Conservation (phyloP, 345 rosid species). For the Geranium rotundifolium region DNA sequence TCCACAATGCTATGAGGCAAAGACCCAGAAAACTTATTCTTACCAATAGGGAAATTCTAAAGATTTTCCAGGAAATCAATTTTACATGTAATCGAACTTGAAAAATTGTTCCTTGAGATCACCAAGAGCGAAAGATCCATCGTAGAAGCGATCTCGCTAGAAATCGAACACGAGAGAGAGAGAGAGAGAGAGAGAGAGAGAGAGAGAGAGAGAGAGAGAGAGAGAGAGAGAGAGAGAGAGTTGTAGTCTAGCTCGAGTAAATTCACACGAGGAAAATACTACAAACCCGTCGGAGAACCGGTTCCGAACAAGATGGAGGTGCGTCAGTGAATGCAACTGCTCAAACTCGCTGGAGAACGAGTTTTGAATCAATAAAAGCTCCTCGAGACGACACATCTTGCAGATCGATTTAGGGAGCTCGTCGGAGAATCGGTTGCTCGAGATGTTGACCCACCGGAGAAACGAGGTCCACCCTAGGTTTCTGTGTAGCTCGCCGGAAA, state of each 20-base stretch:
- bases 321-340: conserved; percentile 46
- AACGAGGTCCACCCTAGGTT: conserved; percentile 72
- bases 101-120: conserved; percentile 51
- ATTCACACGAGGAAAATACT: conserved; percentile 80
- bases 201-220: too few species aligned
- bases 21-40: conserved; percentile 49
- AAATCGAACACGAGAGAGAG: too few species aligned
- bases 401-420: conserved; percentile 56
- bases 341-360: conserved; percentile 48
- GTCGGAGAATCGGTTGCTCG: conserved; percentile 57
- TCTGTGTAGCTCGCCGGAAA: conserved; percentile 54
- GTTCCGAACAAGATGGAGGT: conserved; percentile 65
- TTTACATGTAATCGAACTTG: conserved; percentile 59
- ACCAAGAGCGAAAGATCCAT: conserved; percentile 51
- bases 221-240: too few species aligned
- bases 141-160: conserved; percentile 47
- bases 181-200: too few species aligned
- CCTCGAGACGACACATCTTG: conserved; percentile 55
- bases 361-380: conserved; percentile 55
- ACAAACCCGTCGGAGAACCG: conserved; percentile 65
- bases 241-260: conserved; percentile 46
- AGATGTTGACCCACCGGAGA: conserved; percentile 62
- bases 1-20: conserved; percentile 62
- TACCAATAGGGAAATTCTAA: conserved; percentile 40
- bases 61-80: conserved; percentile 50